Conservation (phyloP, 164 flowering plant species). For the Stephania japonica region DNA sequence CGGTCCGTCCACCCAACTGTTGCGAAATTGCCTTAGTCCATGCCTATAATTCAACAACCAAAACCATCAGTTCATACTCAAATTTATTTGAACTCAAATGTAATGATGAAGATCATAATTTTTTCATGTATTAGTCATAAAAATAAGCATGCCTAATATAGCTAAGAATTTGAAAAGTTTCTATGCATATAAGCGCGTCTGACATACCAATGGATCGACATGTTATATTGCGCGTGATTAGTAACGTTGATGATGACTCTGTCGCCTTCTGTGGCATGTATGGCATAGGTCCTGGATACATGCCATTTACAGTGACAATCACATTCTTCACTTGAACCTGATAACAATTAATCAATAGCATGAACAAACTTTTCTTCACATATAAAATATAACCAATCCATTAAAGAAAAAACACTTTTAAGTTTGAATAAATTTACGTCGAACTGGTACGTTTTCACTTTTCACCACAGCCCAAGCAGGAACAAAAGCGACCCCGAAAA, state of each 20-base stretch:
- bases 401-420: not conserved
- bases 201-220: slow-evolving; percentile 57
- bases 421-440: not conserved
- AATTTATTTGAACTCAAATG: not conserved
- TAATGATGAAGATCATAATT: too few species aligned
- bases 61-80: not conserved
- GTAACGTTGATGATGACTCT: slow-evolving; percentile 40
- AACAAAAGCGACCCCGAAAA: not conserved
- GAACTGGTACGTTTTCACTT: not conserved
- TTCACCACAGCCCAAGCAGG: not conserved
- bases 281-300: slow-evolving; percentile 64
- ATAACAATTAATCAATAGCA: not conserved
- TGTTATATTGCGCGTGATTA: slow-evolving; percentile 51
- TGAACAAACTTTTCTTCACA: not conserved
- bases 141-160: not conserved
- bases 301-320: slow-evolving; percentile 62
- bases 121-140: not conserved
- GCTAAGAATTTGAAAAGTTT: too few species aligned
- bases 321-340: slow-evolving; percentile 53
- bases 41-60: slow-evolving; percentile 34
- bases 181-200: not conserved
- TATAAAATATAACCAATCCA: not conserved
- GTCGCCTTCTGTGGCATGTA: slow-evolving; percentile 54
- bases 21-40: slow-evolving; percentile 54
- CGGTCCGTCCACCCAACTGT: slow-evolving; percentile 73